Conservation (phyloP, 805 yeast species). For the Torulaspora gathmanii region DNA sequence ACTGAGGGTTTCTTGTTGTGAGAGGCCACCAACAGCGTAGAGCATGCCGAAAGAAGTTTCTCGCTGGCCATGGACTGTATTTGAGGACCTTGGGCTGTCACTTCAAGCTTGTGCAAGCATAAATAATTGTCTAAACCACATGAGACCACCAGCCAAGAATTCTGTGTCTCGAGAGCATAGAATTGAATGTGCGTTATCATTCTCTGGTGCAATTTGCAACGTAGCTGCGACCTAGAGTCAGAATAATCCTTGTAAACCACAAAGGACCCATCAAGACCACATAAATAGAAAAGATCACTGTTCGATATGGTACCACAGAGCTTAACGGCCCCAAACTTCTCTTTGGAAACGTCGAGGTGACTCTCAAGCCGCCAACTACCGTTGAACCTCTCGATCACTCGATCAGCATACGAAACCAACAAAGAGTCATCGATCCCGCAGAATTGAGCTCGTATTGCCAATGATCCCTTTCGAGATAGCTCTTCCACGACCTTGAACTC, state of each 20-base stretch:
- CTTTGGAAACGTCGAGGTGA: background rate
- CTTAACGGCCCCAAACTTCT: conserved; percentile 18
- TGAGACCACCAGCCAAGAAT: conserved; percentile 42
- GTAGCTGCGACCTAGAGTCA: background rate
- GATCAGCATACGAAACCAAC: conserved; percentile 17
- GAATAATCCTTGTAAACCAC: conserved; percentile 10
- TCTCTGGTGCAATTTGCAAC: conserved; percentile 38
- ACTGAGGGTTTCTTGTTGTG: conserved; percentile 37
- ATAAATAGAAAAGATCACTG: conserved; percentile 15
- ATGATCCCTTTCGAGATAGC: background rate
- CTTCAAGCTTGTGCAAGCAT: conserved; percentile 28
- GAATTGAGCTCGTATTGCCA: conserved; percentile 6
- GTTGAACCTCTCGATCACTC: conserved; percentile 9
- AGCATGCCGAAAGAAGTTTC: conserved; percentile 48
- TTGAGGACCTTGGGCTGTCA: background rate
- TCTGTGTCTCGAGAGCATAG: conserved; percentile 1
- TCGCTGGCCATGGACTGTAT: conserved; percentile 21
- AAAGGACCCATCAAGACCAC: conserved; percentile 28
- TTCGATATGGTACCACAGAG: conserved; percentile 20
- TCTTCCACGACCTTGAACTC: conserved; percentile 5
- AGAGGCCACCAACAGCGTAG: conserved; percentile 43
- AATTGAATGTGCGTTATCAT: conserved; percentile 37
- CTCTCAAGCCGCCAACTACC: background rate
- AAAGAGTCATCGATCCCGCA: conserved; percentile 4
- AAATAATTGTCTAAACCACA: conserved; percentile 57